A percentile compares a stretch with the other conserved stretches of the same genome.
These are phyloP conservation scores for Tilletia setariae DNA, from an alignment of 1,284 basidiomycete genomes.

Conservation along the genomic window DNA sequence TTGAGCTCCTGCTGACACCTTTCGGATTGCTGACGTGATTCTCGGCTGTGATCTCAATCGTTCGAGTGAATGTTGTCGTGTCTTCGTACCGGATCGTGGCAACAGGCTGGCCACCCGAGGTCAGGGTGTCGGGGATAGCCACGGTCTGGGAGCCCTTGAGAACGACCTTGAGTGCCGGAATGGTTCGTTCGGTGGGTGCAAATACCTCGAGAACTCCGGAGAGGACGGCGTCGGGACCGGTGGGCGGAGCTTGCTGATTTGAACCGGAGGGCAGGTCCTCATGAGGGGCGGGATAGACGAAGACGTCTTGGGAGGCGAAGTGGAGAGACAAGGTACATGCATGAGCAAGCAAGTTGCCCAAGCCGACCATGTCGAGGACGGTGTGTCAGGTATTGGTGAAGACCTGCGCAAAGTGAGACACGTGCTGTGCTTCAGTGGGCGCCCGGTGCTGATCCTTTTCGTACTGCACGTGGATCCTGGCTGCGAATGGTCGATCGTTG, in stretches of 20 bases:
- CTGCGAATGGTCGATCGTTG: no score
- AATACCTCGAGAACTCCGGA: slow-evolving; percentile 51
- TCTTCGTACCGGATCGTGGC: slow-evolving; percentile 44
- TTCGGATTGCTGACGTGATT: slow-evolving; percentile 18
- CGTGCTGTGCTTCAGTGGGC: no score
- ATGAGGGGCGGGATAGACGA: slow-evolving; percentile 39
- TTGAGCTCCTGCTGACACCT: slow-evolving; percentile 31
- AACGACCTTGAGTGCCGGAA: slow-evolving; percentile 39
- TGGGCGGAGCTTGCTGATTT: slow-evolving; percentile 1
- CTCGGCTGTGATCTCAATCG: slow-evolving; percentile 36
- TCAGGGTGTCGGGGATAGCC: slow-evolving; percentile 37
- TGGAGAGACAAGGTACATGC: slow-evolving; percentile 50
- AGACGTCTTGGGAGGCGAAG: slow-evolving; percentile 47
- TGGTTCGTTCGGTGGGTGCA: slow-evolving; percentile 43
- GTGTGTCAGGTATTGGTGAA: neutral
- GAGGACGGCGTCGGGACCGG: slow-evolving; percentile 48
- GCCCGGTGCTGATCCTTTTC: no score
- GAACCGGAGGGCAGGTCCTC: slow-evolving; percentile 28
- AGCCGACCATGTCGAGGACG: neutral
- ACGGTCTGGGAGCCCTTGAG: slow-evolving; percentile 46
- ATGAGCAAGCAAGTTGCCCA: slow-evolving; percentile 31
- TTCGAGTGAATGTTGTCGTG: slow-evolving; percentile 46
- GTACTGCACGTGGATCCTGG: no score
- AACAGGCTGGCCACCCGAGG: slow-evolving; percentile 4
- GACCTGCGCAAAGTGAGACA: no score